phyloP scores from a whole-genome alignment of 495 filamentous ascomycete genomes.

The Sporormia fimetaria region DNA sequence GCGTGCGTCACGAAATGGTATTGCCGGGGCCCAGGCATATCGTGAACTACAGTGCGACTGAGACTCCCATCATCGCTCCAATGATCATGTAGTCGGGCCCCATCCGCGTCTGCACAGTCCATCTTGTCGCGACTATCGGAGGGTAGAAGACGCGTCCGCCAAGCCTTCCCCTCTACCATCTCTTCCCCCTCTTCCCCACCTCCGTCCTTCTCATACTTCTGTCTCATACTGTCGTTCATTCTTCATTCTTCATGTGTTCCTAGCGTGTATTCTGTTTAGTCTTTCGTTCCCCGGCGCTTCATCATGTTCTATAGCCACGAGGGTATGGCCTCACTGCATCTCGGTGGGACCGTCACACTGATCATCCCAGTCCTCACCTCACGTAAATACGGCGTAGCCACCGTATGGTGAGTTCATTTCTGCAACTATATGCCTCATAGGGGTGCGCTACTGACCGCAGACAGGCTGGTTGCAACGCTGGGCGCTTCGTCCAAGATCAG shows the following conservation, averaged over 20 bases:
- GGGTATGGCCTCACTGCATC: conserved; percentile 43
- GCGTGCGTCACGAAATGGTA: too few relatives aligned
- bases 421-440: conserved; percentile 1
- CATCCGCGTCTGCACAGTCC: too few relatives aligned
- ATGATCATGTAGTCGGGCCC: too few relatives aligned
- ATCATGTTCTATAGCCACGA: conserved; percentile 90
- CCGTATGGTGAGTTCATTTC: conserved; percentile 60
- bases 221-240: background rate
- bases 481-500: conserved; percentile 60
- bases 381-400: conserved; percentile 81
- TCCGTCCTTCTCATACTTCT: conserved; percentile 3
- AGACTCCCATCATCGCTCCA: too few relatives aligned
- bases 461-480: conserved; percentile 87
- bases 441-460: too few relatives aligned
- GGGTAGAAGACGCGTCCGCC: background rate
- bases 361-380: conserved; percentile 64
- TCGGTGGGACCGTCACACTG: conserved; percentile 12
- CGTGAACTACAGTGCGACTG: too few relatives aligned
- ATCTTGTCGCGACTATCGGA: background rate
- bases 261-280: conserved; percentile 5
- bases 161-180: conserved; percentile 7
- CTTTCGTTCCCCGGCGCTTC: conserved; percentile 17
- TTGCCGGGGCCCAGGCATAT: too few relatives aligned
- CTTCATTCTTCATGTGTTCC: background rate
- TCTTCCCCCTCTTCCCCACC: background rate